Base-by-base conservation (phyloP, 2,329 filamentous ascomycete genomes). In the Fusarium nelsonii region DNA sequence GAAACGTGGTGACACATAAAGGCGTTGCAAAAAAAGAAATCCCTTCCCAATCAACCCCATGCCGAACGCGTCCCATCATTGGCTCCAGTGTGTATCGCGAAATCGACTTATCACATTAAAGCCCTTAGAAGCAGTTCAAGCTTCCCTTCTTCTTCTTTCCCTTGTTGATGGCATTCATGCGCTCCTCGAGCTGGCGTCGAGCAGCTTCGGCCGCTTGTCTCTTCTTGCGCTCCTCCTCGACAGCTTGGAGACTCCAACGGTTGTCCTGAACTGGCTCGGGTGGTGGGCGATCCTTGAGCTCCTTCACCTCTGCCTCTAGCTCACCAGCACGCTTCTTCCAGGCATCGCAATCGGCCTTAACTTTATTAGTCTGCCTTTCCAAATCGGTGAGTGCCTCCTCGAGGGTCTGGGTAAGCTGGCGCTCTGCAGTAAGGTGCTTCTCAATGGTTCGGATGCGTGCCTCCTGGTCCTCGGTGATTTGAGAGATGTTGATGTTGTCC, bases 141-240 rank as follows among this genome's bases (percentile, higher is more conserved):
- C 92, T 94, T 75, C 91, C 90, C 87, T 97, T 97, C 88, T 97
- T 94, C 87, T 95, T 97, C 85, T 97, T 96, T 83, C 92, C 91
- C 77, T 87, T 89, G 81, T 91, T 94, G 79, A 96, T 91, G 61
- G 92, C 91, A 76, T 95, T 94, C 90, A 99, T 99, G 58, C 95
- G 89, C 83, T 97, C 93, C 82, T 99, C 95, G 28, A 99, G 87
- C 75, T 97, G 92, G 39, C 91, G 92, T 55, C 92, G 87, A 43
- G 96, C 96, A 70, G 92, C 89, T 83, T 99, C 96, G 36, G 97
- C 94, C 68, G 95, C 92, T 69, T 93, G 87, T 64, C 96, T 87
- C 82, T 97, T 97, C 83, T 93, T 95, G 74, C 95, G 89, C 85
- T 99, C 96, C 81, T 99, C 95, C 79, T 99, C 97, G 23, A 98